A percentile compares a stretch with the other conserved stretches of the same genome.
phyloP scores from a whole-genome alignment of 371 early-diverging fungal genomes.

The Pancytospora epiphaga region DNA sequence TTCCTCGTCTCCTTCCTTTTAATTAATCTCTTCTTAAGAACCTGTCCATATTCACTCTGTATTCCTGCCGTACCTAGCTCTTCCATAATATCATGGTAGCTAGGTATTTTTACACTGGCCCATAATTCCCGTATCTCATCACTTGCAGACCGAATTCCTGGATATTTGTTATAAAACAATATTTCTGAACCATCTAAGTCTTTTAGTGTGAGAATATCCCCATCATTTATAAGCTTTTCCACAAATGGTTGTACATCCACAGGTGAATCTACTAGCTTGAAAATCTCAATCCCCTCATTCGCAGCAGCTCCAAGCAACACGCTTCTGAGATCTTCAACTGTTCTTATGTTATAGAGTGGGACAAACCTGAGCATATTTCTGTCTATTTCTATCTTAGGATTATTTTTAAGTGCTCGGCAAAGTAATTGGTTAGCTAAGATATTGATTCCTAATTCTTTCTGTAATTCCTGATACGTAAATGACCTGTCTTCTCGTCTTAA shows the following conservation, averaged over 20 bases:
- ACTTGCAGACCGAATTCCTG: slow-evolving; percentile 6
- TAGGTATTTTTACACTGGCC: slow-evolving; percentile 50
- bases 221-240: slow-evolving; percentile 31
- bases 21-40: slow-evolving; percentile 37
- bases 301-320: slow-evolving; percentile 41
- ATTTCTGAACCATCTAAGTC: slow-evolving; percentile 58
- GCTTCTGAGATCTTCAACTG: slow-evolving; percentile 51
- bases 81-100: slow-evolving; percentile 51
- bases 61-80: slow-evolving; percentile 57
- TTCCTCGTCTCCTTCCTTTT: slow-evolving; percentile 44
- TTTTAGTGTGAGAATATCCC: slow-evolving; percentile 54
- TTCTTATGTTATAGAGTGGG: slow-evolving; percentile 54
- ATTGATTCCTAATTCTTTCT: slow-evolving; percentile 44
- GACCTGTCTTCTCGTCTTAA: slow-evolving; percentile 42
- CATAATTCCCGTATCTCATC: slow-evolving; percentile 49
- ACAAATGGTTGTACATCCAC: slow-evolving; percentile 50
- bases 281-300: slow-evolving; percentile 55
- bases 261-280: slow-evolving; percentile 50
- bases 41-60: slow-evolving; percentile 36
- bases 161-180: slow-evolving; percentile 48
- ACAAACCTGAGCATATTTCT: slow-evolving; percentile 51
- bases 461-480: slow-evolving; percentile 53
- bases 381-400: slow-evolving; percentile 48
- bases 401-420: slow-evolving; percentile 50
- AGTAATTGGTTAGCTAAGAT: slow-evolving; percentile 46